Evolutionary conservation across 1,139 yeast genomes (phyloP).

Genomic region (Pneumocystis wakefieldiae): DNA sequence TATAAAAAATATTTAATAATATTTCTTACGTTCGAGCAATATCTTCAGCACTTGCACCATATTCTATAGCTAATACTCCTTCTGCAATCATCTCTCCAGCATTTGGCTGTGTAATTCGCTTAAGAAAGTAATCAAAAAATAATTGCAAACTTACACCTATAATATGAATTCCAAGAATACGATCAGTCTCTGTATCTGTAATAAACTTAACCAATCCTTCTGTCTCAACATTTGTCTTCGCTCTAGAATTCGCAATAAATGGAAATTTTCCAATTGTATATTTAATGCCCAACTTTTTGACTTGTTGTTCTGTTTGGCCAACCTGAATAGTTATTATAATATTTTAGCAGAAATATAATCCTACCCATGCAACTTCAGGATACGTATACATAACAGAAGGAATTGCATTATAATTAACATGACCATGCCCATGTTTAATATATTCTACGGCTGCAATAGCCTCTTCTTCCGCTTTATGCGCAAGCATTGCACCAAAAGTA

Average conservation of each 20-base stretch:
- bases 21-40: conserved; percentile 68
- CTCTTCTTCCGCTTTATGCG: conserved; percentile 99
- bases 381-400: conserved; percentile 50
- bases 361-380: conserved; percentile 15
- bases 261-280: conserved; percentile 97
- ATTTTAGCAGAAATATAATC: not conserved
- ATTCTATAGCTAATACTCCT: conserved; percentile 93
- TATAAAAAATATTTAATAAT: not conserved
- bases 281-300: conserved; percentile 82
- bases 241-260: conserved; percentile 97
- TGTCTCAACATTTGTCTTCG: conserved; percentile 92
- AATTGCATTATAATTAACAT: conserved; percentile 92
- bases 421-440: conserved; percentile 88
- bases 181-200: conserved; percentile 93
- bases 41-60: conserved; percentile 98
- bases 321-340: conserved; percentile 96
- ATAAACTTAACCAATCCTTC: conserved; percentile 94
- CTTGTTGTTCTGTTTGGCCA: conserved; percentile 89
- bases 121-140: not conserved
- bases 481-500: conserved; percentile 97
- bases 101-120: conserved; percentile 34
- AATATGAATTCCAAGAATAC: conserved; percentile 92
- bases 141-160: conserved; percentile 36
- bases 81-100: conserved; percentile 99
- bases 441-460: conserved; percentile 97